Evolutionary conservation across 2,329 filamentous ascomycete genomes (phyloP).

Genomic region (Tolypocladium inflatum): DNA sequence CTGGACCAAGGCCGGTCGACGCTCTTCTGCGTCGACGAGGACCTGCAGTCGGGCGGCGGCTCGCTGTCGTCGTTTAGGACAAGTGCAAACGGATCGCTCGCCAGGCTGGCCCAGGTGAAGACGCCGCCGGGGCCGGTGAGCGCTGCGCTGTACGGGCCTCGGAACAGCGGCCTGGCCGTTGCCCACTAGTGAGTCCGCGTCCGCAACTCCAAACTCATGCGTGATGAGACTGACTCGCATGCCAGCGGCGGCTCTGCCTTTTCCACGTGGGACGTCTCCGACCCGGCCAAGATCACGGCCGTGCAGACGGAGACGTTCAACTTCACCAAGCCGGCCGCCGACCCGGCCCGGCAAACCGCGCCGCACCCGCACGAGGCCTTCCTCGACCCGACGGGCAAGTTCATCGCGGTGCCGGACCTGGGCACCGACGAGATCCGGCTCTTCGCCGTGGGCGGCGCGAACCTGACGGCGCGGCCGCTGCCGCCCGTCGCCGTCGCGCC

Average conservation of each 20-base stretch:
- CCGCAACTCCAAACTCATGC: background rate
- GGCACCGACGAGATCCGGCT: slow-evolving; percentile 52
- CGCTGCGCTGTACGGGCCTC: slow-evolving; percentile 31
- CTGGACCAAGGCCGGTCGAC: slow-evolving; percentile 37
- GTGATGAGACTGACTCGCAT: background rate
- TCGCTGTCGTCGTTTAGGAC: slow-evolving; percentile 33
- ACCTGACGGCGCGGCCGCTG: slow-evolving; percentile 28
- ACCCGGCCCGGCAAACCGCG: slow-evolving; percentile 40
- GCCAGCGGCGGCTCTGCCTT: slow-evolving; percentile 29
- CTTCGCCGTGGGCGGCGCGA: slow-evolving; percentile 38
- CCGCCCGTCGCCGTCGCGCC: slow-evolving; percentile 30
- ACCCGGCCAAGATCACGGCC: slow-evolving; percentile 23
- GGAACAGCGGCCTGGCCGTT: slow-evolving; percentile 28
- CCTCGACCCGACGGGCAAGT: slow-evolving; percentile 55
- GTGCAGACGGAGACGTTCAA: slow-evolving; percentile 30
- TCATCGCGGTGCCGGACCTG: slow-evolving; percentile 55
- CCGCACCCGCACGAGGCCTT: slow-evolving; percentile 57
- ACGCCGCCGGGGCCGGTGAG: slow-evolving; percentile 34
- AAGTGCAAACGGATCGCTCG: slow-evolving; percentile 27
- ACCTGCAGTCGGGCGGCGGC: slow-evolving; percentile 34
- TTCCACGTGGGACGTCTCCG: slow-evolving; percentile 33
- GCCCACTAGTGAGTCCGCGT: slow-evolving; percentile 33
- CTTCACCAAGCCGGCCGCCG: slow-evolving; percentile 25
- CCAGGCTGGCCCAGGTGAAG: slow-evolving; percentile 21
- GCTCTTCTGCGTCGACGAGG: slow-evolving; percentile 55